Evolutionary conservation across 2,329 filamentous ascomycete species (phyloP), one percentile per base, ranked within the genome.

Genomic region (Apiospora rasikravindrae): DNA sequence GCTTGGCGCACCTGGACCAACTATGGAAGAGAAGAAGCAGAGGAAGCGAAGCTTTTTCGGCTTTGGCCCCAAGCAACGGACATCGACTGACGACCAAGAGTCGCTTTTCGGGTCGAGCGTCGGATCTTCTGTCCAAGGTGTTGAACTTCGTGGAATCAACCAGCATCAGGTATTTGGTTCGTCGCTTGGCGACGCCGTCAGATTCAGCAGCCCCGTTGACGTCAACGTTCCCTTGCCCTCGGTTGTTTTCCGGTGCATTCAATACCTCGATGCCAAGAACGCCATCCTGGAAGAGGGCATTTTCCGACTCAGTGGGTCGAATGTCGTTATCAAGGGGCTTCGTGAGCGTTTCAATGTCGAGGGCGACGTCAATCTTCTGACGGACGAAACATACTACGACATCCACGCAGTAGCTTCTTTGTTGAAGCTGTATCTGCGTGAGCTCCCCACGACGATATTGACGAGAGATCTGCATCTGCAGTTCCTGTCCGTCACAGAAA

Each of bases 271-370:
- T 75, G 88, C 90, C 8, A 95, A 95, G 84, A 90, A 93, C 74
- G 96, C 95, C 14, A 88, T 92, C 67, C 87, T 87, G 7, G 96
- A 99, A 81, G 96, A 99, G 82, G 96, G 96, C 61, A 98, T 99
- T 57, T 99, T 99, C 87, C 91, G 96, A 69, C 87, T 99, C 57
- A 98, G 95, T 81, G 96, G 96, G n/a, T 98, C 96, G 0, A 98
- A 98, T 79, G 89, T 97, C 71, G 92, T 98, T 69, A 97, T 99
- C 83, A 97, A 96, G 82, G 91, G 91, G 72, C 88, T 99, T 61
- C 93, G 93, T 73, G 96, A 98, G 80, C 92, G 95, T 2, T 99
- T 99, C 85, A 98, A 99, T 82, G 91, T 84, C 4, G 95, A 99
- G 84, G 93, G 95, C 66, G 96, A 99, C 79, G 89, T 99, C 75